phyloP scores from a whole-genome alignment of 2,329 filamentous ascomycete genomes.

The Zymoseptoria passerinii region DNA sequence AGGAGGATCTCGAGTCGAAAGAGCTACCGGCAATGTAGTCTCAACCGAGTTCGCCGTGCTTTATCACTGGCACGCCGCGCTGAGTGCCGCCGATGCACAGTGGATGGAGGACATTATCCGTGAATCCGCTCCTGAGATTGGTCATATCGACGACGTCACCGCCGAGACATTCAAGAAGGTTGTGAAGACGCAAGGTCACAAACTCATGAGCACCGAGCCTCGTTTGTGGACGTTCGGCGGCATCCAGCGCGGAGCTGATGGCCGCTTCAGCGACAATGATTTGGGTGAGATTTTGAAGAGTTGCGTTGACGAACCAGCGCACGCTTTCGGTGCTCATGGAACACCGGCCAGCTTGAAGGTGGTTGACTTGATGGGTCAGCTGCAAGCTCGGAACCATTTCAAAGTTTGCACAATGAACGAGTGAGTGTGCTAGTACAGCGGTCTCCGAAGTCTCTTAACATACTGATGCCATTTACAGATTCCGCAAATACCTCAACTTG shows the following conservation, averaged over 20 bases:
- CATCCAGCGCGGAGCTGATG: conserved; percentile 34
- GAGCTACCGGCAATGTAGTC: conserved; percentile 39
- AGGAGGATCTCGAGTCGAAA: conserved; percentile 32
- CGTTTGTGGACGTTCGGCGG: conserved; percentile 37
- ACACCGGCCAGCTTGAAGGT: conserved; percentile 40
- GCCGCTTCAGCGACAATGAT: conserved; percentile 38
- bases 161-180: conserved; percentile 38
- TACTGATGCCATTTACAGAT: conserved; percentile 16
- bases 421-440: conserved; percentile 22
- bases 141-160: conserved; percentile 38
- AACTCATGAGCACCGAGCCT: conserved; percentile 28
- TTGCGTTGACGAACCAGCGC: conserved; percentile 42
- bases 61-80: conserved; percentile 42
- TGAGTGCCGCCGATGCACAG: conserved; percentile 37
- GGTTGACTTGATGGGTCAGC: conserved; percentile 42
- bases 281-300: conserved; percentile 40
- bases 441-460: neutral
- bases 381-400: conserved; percentile 40
- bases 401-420: conserved; percentile 48
- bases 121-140: conserved; percentile 30
- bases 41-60: conserved; percentile 42
- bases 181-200: conserved; percentile 31
- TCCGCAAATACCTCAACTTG: conserved; percentile 31
- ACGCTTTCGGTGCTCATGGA: conserved; percentile 44
- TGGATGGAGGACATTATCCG: conserved; percentile 40